Base-by-base conservation (phyloP, 495 filamentous ascomycete genomes). In the Geoglossum glabrum region DNA sequence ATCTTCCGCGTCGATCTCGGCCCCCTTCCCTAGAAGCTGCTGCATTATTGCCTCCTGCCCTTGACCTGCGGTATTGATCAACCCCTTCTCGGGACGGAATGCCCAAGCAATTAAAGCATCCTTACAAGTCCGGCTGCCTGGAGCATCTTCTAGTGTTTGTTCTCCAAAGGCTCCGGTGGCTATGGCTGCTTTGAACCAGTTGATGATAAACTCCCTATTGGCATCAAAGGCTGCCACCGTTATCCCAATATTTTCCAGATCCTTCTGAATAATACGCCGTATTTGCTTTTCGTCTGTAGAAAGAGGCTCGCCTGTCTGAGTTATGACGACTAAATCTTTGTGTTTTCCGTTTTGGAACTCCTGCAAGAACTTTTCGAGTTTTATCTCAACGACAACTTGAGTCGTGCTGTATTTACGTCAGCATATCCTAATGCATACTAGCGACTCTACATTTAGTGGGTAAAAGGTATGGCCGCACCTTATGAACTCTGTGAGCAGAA, bases 221-320 rank as follows among this genome's bases (percentile, higher is more conserved):
- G 68, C 67, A 10, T 70, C 63, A 47, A 69, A 61, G 45, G 65
- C 61, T 9, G 62, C 50, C 40, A 61, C 56, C 26, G 61, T 65
- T 23, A 72, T 71, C 33, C 67, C 67, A 43, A 73, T 60, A 23
- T 71, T 64, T 58, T 69, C 65, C 19, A 73, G 56, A 25, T 69
- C 66, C 57, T 66, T 67, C 26, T 69, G 63, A 19, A 73, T 59
- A 21, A 68, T 49, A 15, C 62, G 58, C 71, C 66, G 72, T 9
- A 63, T 60, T 31, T 67, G 59, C 49, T 61, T 64, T 21, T 68
- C 65, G 47, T 62, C 58, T 8, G 55, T 27, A 15, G 66, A 56
- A 26, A 68, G 54, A 15, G 65, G 65, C 46, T 71, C 66, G n/a
- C n/a, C n/a, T n/a, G n/a, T n/a, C n/a, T n/a, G n/a, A 47, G 68